phyloP scores from a whole-genome alignment of 139 green algal genomes.

The Pycnococcus provasolii region DNA sequence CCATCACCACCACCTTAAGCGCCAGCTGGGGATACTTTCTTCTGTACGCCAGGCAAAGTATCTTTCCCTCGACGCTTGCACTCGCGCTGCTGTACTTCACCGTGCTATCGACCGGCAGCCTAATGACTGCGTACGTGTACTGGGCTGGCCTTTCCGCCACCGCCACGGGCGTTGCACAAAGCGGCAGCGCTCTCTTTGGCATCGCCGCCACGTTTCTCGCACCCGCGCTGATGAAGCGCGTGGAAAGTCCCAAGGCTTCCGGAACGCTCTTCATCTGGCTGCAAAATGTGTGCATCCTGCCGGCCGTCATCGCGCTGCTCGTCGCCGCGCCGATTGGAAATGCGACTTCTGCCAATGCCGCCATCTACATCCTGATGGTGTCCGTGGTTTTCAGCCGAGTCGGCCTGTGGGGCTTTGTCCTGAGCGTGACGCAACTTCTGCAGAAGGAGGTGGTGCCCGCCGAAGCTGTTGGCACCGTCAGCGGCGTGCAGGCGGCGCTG shows the following conservation, averaged over 20 bases:
- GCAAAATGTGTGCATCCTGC: conserved; percentile 15
- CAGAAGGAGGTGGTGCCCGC: conserved; percentile 38
- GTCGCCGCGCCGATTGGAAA: background rate
- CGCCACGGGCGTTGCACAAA: conserved; percentile 42
- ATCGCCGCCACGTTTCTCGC: conserved; percentile 46
- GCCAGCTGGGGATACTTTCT: background rate
- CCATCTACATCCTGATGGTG: conserved; percentile 41
- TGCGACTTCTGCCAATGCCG: background rate
- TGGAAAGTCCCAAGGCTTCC: too few relatives aligned
- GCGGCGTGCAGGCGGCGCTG: conserved; percentile 60
- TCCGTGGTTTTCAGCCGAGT: conserved; percentile 53
- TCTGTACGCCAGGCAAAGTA: conserved; percentile 53
- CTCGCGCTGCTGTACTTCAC: conserved; percentile 69
- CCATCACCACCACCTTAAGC: too few relatives aligned
- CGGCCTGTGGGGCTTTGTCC: conserved; percentile 71
- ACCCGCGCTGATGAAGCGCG: too few relatives aligned
- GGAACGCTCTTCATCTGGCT: background rate
- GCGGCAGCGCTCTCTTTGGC: conserved; percentile 50
- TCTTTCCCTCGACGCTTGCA: conserved; percentile 46
- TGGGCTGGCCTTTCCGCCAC: conserved; percentile 49
- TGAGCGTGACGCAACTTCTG: conserved; percentile 65
- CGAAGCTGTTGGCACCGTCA: conserved; percentile 44
- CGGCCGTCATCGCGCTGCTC: conserved; percentile 30
- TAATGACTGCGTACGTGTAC: conserved; percentile 52
- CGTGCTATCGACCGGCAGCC: conserved; percentile 46